Evolutionary conservation across 306 rosid genomes (phyloP).

Genomic region (Rosa chinensis): DNA sequence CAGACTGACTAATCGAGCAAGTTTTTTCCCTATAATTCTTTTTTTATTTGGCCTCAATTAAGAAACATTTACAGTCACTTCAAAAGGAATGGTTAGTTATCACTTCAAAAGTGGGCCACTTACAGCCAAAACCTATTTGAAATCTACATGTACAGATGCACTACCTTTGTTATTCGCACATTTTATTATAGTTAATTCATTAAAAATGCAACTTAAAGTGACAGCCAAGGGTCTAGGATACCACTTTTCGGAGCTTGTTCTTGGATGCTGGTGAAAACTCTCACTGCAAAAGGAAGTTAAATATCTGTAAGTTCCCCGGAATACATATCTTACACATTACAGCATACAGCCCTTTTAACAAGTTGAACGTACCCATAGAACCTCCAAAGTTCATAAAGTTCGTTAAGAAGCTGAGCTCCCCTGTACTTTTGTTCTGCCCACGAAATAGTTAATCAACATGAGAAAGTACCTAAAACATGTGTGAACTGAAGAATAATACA

Average conservation of each 20-base stretch:
- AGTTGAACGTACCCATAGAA: conserved; percentile 67
- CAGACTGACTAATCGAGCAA: neutral
- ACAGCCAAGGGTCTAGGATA: conserved; percentile 45
- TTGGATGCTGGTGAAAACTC: conserved; percentile 92
- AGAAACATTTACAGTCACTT: neutral
- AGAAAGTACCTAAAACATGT: conserved; percentile 25
- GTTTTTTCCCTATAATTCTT: neutral
- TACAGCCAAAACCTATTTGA: neutral
- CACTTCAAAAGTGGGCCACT: conserved; percentile 1
- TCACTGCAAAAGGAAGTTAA: conserved; percentile 56
- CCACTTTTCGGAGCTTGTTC: conserved; percentile 84
- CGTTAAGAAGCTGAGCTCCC: conserved; percentile 98
- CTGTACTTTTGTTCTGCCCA: conserved; percentile 88
- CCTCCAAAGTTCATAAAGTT: conserved; percentile 87
- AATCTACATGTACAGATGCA: neutral
- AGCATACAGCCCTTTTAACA: conserved; percentile 19
- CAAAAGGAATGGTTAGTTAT: neutral
- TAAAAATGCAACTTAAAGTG: conserved; percentile 14
- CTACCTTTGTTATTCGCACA: neutral
- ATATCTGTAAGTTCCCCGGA: conserved; percentile 14
- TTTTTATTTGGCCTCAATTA: neutral
- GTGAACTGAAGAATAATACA: neutral
- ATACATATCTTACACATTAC: conserved; percentile 9
- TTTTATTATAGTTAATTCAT: neutral
- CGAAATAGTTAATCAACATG: conserved; percentile 27